Conservation (phyloP, 2,329 filamentous ascomycete genomes). For the Diaporthe velutina region DNA sequence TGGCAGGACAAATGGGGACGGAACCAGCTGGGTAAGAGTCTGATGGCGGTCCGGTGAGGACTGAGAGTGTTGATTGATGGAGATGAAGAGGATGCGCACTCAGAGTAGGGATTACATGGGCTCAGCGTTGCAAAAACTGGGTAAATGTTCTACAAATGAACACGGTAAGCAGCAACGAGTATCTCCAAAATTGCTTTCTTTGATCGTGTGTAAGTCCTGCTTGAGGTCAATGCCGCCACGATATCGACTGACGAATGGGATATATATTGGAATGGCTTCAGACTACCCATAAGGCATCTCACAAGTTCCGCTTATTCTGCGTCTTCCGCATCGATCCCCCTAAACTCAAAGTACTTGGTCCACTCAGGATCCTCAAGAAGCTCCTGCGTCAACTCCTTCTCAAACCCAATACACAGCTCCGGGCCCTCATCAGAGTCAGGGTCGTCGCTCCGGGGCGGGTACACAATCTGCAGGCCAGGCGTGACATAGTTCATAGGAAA, state of each 20-base stretch:
- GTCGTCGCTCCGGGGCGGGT: slow-evolving; percentile 45
- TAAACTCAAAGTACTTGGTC: slow-evolving; percentile 54
- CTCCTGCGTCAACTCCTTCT: slow-evolving; percentile 48
- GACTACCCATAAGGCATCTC: too few species aligned
- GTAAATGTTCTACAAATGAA: not conserved
- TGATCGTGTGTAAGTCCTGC: not conserved
- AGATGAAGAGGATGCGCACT: not conserved
- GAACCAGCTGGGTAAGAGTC: not conserved
- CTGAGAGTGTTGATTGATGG: not conserved
- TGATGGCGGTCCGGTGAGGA: not conserved
- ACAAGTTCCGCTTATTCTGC: not conserved
- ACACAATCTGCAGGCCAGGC: slow-evolving; percentile 46
- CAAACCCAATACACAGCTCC: slow-evolving; percentile 51
- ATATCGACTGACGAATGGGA: too few species aligned
- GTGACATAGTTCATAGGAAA: slow-evolving; percentile 49
- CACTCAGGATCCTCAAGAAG: slow-evolving; percentile 52
- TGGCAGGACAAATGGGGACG: not conserved
- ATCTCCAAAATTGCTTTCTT: not conserved
- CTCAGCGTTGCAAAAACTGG: not conserved
- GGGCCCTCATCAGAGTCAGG: slow-evolving; percentile 50
- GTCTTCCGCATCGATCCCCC: slow-evolving; percentile 46
- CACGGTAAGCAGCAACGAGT: not conserved
- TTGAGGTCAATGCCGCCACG: too few species aligned
- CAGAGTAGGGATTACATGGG: not conserved
- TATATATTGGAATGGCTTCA: not conserved